Evolutionary conservation across 1,284 basidiomycete species (phyloP).

Genomic region (Porodaedalea pini): DNA sequence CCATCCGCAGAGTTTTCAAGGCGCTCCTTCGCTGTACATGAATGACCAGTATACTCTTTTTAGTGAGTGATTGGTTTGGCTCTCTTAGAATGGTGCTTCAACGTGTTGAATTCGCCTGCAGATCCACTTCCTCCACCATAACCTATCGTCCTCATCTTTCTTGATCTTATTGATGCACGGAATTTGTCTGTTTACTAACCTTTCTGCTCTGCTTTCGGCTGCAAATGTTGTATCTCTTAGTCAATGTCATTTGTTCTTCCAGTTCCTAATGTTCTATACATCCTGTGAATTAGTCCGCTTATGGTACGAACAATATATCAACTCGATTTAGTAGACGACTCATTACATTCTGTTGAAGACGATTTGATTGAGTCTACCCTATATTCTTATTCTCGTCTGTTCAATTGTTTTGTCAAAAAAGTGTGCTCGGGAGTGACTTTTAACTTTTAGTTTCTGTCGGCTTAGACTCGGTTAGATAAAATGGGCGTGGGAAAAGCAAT

Average conservation of each 20-base stretch:
- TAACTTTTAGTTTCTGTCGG: no score
- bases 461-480: no score
- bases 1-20: neutral
- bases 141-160: neutral
- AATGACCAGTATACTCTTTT: conserved; percentile 16
- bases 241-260: neutral
- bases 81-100: neutral
- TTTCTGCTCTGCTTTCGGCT: neutral
- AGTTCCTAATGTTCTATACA: no score
- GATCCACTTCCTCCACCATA: conserved; percentile 7
- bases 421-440: no score
- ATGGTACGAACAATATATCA: no score
- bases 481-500: no score
- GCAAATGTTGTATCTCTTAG: conserved; percentile 12
- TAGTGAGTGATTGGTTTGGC: conserved; percentile 1
- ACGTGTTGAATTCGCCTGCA: neutral
- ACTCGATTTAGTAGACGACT: no score
- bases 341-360: no score
- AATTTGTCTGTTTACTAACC: neutral
- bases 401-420: no score
- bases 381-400: no score
- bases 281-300: neutral
- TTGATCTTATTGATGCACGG: no score
- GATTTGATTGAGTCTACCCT: no score
- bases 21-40: conserved; percentile 7